These are phyloP conservation scores for Phoma sp. DNA, from an alignment of 2,329 filamentous ascomycete genomes.

Conservation along the genomic window DNA sequence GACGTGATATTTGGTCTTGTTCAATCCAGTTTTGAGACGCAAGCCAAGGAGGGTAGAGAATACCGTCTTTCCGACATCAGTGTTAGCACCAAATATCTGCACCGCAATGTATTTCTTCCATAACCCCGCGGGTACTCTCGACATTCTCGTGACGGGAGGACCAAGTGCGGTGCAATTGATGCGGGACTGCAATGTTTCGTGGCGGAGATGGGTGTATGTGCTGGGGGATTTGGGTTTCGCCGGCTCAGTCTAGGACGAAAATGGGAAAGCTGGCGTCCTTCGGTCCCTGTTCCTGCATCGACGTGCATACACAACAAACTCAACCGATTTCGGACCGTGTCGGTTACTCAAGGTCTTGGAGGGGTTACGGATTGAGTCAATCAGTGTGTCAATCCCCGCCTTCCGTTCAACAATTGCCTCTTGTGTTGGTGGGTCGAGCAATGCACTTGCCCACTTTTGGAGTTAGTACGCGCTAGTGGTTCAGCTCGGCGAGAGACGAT, in stretches of 20 bases:
- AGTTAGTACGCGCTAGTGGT: slow-evolving; percentile 6
- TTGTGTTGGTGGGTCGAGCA: not conserved
- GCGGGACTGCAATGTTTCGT: not conserved
- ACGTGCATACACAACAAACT: slow-evolving; percentile 13
- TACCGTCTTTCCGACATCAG: slow-evolving; percentile 84
- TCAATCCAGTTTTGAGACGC: slow-evolving; percentile 55
- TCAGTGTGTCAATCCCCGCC: slow-evolving; percentile 7
- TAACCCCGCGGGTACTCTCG: slow-evolving; percentile 65
- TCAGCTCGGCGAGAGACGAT: slow-evolving; percentile 2
- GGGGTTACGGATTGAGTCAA: slow-evolving; percentile 5
- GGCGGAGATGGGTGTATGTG: not conserved
- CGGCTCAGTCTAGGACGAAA: not conserved
- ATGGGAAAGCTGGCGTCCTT: not conserved
- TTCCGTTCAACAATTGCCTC: slow-evolving; percentile 11
- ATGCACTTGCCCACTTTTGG: not conserved
- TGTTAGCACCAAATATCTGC: slow-evolving; percentile 85
- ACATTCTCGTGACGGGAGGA: slow-evolving; percentile 34
- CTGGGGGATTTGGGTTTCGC: not conserved
- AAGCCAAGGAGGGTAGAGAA: slow-evolving; percentile 73
- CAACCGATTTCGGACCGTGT: slow-evolving; percentile 18
- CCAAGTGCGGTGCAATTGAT: slow-evolving; percentile 6
- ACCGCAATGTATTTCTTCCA: slow-evolving; percentile 73
- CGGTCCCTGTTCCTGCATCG: slow-evolving; percentile 9
- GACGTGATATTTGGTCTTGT: slow-evolving; percentile 49
- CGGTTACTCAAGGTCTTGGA: slow-evolving; percentile 22